Conservation (phyloP, 1,139 yeast genomes). For the Pneumocystis jirovecii region DNA sequence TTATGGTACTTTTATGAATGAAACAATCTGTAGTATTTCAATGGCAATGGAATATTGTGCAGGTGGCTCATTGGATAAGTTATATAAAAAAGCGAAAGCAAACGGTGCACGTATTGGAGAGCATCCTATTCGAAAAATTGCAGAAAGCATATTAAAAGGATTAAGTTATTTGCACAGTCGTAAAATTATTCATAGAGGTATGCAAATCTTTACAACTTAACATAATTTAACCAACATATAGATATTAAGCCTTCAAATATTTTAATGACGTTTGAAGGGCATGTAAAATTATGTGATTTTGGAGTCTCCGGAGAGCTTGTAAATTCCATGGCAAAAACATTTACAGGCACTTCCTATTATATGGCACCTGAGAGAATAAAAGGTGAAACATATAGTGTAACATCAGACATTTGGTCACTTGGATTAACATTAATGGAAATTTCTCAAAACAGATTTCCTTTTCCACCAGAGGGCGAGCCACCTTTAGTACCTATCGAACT, state of each 20-base stretch:
- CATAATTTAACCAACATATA: not conserved
- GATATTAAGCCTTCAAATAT: conserved; percentile 79
- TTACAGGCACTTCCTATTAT: conserved; percentile 91
- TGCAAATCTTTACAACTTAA: conserved; percentile 18
- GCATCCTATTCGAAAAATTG: conserved; percentile 76
- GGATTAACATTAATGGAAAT: conserved; percentile 86
- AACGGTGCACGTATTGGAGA: conserved; percentile 83
- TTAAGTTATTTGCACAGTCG: conserved; percentile 75
- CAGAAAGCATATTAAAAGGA: conserved; percentile 72
- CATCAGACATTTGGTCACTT: conserved; percentile 91
- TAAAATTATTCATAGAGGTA: conserved; percentile 70
- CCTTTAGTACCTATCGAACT: conserved; percentile 74
- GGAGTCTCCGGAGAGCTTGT: conserved; percentile 98
- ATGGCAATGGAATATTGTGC: conserved; percentile 98
- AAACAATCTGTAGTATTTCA: conserved; percentile 57
- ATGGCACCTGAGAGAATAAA: conserved; percentile 98
- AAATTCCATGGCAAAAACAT: conserved; percentile 84
- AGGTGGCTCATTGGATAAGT: conserved; percentile 77
- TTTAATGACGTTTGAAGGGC: conserved; percentile 55
- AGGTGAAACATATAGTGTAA: conserved; percentile 87
- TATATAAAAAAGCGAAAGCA: conserved; percentile 49
- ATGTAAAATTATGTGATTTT: conserved; percentile 86
- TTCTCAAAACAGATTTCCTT: conserved; percentile 78
- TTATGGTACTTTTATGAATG: conserved; percentile 79
- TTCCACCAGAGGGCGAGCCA: conserved; percentile 30